Evolutionary conservation across 2,329 filamentous ascomycete species (phyloP), one percentile per base, ranked within the genome.

Genomic region (Verticillium alfalfae): DNA sequence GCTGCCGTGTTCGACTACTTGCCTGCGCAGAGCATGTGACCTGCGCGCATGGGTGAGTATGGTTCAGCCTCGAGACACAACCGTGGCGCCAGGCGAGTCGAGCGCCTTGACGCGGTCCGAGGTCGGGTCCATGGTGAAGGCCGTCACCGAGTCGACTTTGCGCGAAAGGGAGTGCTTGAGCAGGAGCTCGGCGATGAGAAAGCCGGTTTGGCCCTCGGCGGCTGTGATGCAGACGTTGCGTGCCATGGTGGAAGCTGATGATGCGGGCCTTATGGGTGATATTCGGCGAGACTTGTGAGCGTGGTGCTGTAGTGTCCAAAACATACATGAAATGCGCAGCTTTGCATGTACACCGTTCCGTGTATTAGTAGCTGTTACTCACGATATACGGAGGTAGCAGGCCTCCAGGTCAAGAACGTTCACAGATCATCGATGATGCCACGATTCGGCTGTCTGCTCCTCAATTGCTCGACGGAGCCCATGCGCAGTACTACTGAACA

Each of bases 181-280:
- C 52, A 83, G 72, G 7, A 82, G 73, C 65, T 83, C 79, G 45
- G 79, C 77, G 65, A 83, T 82, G 62, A 78, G 70, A 64, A 80
- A 82, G 64, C 80, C 81, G 5, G 79, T 83, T 61, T 83, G 73
- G 67, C 81, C 81, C 54, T 83, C 81, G 13, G 75, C 73, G 37
- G 80, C 75, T 2, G 79, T 81, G 66, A 83, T 73, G 66, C 77
- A 79, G 59, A 83, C 65, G 59, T 81, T 81, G 64, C 79, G 78
- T 0, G 78, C 69, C 79, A 81, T 81, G n/a, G 18, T 63, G 18
- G 34, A 5, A 36, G 5, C 10, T 31, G 26, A 31, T 5, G 12
- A 10, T 31, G n/a, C 8, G 18, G 52, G 26, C 26, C 26, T 31
- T 3, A 3, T 31, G 26, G 26, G 26, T 31, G 26, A 31, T 31